These are phyloP conservation scores for Tolypocladium nubicola DNA, from an alignment of 2,329 filamentous ascomycete species.

Conservation along the genomic window DNA sequence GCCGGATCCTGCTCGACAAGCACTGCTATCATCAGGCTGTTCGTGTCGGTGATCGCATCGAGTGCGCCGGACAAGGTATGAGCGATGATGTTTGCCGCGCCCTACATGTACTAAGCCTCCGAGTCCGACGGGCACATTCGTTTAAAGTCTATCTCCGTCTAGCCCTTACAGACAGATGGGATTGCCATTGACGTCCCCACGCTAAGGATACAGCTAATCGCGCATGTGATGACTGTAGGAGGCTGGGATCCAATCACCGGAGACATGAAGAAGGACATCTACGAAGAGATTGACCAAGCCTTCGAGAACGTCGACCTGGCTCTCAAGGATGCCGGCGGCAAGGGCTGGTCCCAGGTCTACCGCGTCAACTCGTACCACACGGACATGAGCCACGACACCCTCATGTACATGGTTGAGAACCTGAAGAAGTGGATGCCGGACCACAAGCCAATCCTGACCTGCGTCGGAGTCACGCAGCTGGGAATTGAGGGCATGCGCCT, in stretches of 20 bases:
- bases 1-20: no score
- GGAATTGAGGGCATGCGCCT: constrained; percentile 41
- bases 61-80: constrained; percentile 35
- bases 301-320: constrained; percentile 45
- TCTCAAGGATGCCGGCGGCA: constrained; percentile 41
- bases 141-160: no score
- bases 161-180: no score
- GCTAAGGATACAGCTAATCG: neutral
- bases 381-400: constrained; percentile 25
- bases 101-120: no score
- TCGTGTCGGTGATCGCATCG: constrained; percentile 35
- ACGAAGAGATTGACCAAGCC: constrained; percentile 37
- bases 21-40: constrained; percentile 25
- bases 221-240: constrained; percentile 8
- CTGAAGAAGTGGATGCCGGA: constrained; percentile 39
- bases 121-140: no score
- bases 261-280: constrained; percentile 21
- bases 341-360: constrained; percentile 46
- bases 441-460: constrained; percentile 43
- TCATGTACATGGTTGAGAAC: constrained; percentile 32
- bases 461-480: constrained; percentile 36
- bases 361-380: constrained; percentile 35
- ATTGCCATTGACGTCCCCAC: no score
- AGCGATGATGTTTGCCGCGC: neutral
- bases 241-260: constrained; percentile 18